Conservation (phyloP, 495 filamentous ascomycete species). For the Aspergillus haitiensis region DNA sequence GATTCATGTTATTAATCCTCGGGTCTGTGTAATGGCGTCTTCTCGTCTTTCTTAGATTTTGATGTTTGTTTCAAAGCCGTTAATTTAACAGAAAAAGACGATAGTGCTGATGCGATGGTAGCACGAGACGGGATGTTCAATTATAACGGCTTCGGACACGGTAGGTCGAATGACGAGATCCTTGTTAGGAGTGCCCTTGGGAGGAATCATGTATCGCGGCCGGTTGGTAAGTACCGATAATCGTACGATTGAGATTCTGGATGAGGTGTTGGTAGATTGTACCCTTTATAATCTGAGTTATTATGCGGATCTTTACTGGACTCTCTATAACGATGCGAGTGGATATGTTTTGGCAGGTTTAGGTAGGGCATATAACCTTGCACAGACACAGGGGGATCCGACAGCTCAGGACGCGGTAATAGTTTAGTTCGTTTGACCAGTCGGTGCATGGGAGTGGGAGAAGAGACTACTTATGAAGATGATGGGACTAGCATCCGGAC, state of each 20-base stretch:
- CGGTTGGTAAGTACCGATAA: conserved; percentile 20
- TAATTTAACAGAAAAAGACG: conserved; percentile 37
- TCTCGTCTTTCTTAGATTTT: not conserved
- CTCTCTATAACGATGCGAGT: conserved; percentile 46
- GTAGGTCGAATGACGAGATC: conserved; percentile 46
- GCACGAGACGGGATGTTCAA: conserved; percentile 47
- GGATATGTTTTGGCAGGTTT: conserved; percentile 57
- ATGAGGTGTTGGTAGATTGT: conserved; percentile 42
- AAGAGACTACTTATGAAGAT: conserved; percentile 55
- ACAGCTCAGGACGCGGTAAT: conserved; percentile 44
- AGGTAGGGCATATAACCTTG: conserved; percentile 38
- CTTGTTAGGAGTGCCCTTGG: conserved; percentile 46
- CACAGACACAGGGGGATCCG: conserved; percentile 34
- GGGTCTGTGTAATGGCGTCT: conserved; percentile 28
- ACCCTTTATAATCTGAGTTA: conserved; percentile 60
- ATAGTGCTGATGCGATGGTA: conserved; percentile 48
- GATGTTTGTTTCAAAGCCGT: no score
- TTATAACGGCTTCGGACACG: conserved; percentile 60
- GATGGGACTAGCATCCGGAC: conserved; percentile 53
- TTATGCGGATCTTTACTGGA: conserved; percentile 47
- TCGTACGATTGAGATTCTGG: conserved; percentile 41
- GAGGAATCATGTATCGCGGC: conserved; percentile 36
- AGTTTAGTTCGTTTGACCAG: conserved; percentile 46
- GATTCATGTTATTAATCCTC: conserved; percentile 57
- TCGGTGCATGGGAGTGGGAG: conserved; percentile 35